Percentiles rank a stretch among this genome's conserved stretches.
Conservation (phyloP, 129 eudicot species). For the Flaveria sonorensis region DNA sequence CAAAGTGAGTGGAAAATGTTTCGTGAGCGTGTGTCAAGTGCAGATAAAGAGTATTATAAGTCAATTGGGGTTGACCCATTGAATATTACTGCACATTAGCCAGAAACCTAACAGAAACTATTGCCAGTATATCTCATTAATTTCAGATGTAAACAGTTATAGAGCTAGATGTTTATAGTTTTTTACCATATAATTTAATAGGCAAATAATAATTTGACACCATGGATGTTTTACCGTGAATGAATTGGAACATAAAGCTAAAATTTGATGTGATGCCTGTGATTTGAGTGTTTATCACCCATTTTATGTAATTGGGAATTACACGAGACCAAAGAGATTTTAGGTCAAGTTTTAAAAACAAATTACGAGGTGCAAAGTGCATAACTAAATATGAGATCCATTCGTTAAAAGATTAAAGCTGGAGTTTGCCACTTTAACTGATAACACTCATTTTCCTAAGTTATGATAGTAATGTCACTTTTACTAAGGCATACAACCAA, state of each 20-base stretch:
- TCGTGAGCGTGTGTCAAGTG: slow-evolving; percentile 47
- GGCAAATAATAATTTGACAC: neutral
- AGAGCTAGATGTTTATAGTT: slow-evolving; percentile 33
- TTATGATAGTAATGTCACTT: no score
- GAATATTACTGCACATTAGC: slow-evolving; percentile 37
- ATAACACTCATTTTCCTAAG: no score
- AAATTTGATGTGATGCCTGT: neutral
- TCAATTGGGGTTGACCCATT: slow-evolving; percentile 54
- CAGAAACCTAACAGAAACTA: neutral
- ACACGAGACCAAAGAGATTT: neutral
- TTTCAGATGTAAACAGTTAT: slow-evolving; percentile 22
- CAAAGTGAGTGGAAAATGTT: slow-evolving; percentile 73
- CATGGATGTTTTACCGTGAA: neutral
- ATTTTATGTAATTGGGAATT: neutral
- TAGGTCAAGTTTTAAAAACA: no score
- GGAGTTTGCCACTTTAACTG: no score
- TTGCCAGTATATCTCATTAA: slow-evolving; percentile 21
- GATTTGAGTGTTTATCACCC: neutral
- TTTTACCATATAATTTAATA: neutral
- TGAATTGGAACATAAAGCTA: neutral
- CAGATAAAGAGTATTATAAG: slow-evolving; percentile 60
- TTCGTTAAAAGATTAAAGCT: no score
- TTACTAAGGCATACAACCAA: no score
- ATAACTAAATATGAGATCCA: no score
- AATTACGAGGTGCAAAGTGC: no score